Base-by-base conservation (phyloP, 106 monocot genomes). In the Chionographis japonica region DNA sequence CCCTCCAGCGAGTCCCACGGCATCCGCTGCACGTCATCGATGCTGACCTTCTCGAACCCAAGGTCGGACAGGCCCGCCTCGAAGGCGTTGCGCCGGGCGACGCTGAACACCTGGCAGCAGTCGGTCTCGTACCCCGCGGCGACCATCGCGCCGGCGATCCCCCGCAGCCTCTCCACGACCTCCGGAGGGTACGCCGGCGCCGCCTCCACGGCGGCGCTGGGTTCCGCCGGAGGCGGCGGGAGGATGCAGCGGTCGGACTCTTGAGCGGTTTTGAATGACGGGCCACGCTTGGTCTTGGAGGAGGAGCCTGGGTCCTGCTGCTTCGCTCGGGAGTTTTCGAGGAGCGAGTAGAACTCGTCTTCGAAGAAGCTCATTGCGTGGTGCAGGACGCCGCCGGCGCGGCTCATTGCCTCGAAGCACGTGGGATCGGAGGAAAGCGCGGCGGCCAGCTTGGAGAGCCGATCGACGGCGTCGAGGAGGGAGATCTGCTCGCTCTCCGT, bases 311-410 rank as follows among this genome's bases (percentile, higher is more conserved):
- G 16, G 37, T 61, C 71, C 37, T 20, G 12, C 19, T 46, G 40
- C 49, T 72, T 61, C 6, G 37, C 46, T 12, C 53, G 36, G 10
- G 78, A n/a, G 5, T 82, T 86, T 6, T 81, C 77, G 1, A 91
- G 81, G 6, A 86, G 71, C 2, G 68, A 35, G 38, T 73, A 72
- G 81, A 91, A 81, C 61, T 86, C 90, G 41, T 91, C 90, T 57
- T 91, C 90, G 14, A 91, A 74, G 75, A 87, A 87, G n/a, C 75
- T 8, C 90, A 91, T 91, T 43, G 76, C 57, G 12, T 64, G 81
- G 54, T 87, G 90, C 18, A 84, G 81, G 46, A 76, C 63, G 59
- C 63, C 27, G 6, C 74, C 46, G 13, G 76, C 42, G 12, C 58
- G 84, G 42, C 61, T 58, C 56, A 68, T 61, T 15, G 58, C 72